A percentile compares a stretch with the other conserved stretches of the same genome.
Evolutionary conservation across 108 stramenopile species (phyloP).

Genomic region (Cyclotella kingstonii): DNA sequence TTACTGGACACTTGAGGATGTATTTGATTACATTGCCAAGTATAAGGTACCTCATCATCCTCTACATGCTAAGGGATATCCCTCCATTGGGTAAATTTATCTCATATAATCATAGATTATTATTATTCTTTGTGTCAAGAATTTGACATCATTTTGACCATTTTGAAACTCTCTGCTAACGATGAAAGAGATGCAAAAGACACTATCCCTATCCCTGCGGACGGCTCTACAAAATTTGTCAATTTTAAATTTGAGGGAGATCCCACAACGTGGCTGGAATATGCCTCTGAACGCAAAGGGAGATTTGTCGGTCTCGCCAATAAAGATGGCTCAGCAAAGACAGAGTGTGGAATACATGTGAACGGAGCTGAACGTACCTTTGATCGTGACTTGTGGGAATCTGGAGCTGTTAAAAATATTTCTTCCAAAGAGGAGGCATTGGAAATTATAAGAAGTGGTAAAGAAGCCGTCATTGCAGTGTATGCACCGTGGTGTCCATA

Average conservation of each 20-base stretch:
- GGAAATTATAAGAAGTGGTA: conserved; percentile 66
- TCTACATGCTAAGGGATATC: conserved; percentile 96
- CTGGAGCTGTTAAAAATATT: conserved; percentile 71
- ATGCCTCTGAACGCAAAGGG: conserved; percentile 94
- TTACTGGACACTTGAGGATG: conserved; percentile 97
- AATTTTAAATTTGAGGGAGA: conserved; percentile 86
- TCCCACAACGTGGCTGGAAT: conserved; percentile 90
- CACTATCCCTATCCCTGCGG: conserved; percentile 89
- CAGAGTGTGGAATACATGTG: conserved; percentile 97
- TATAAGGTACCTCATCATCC: conserved; percentile 95
- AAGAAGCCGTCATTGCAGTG: conserved; percentile 79
- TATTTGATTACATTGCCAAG: conserved; percentile 96
- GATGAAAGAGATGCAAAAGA: conserved; percentile 96
- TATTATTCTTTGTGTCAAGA: not conserved
- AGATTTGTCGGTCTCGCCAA: conserved; percentile 95
- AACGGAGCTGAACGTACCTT: conserved; percentile 86
- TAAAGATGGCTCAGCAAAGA: conserved; percentile 96
- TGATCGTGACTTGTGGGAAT: conserved; percentile 89
- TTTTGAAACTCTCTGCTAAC: conserved; percentile 1
- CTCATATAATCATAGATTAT: no score
- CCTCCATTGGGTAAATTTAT: conserved; percentile 73
- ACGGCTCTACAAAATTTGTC: conserved; percentile 76
- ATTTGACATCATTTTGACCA: not conserved
- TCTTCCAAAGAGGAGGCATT: conserved; percentile 64
- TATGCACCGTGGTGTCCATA: conserved; percentile 95